Conservation (phyloP, 106 monocot genomes). For the Platanthera guangdongensis region DNA sequence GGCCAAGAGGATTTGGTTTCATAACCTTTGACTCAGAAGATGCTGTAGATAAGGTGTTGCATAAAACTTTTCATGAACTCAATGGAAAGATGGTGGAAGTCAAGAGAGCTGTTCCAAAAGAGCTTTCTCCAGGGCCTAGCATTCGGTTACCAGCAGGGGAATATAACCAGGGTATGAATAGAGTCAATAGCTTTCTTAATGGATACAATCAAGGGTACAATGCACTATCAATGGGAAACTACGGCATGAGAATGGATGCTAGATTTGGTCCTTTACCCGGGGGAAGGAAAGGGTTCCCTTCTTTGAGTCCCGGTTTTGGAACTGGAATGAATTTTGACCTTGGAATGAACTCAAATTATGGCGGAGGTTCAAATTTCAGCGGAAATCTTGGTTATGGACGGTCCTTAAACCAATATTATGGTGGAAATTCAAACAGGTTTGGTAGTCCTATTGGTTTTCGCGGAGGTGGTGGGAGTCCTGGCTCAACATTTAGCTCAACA, state of each 20-base stretch:
- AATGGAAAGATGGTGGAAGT: constrained; percentile 42
- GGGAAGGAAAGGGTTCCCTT: too few species aligned
- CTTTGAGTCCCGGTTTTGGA: too few species aligned
- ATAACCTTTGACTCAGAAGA: constrained; percentile 33
- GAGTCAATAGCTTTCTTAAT: constrained; percentile 37
- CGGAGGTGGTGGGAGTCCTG: too few species aligned
- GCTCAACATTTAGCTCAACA: too few species aligned
- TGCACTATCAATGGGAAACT: constrained; percentile 36
- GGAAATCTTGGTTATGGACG: too few species aligned
- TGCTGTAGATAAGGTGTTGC: constrained; percentile 25
- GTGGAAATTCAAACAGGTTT: too few species aligned
- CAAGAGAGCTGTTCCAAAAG: constrained; percentile 54
- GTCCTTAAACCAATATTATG: too few species aligned
- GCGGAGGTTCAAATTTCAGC: too few species aligned
- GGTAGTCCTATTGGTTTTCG: too few species aligned
- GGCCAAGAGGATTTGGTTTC: constrained; percentile 35
- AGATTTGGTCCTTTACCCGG: too few species aligned
- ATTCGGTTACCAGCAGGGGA: constrained; percentile 26
- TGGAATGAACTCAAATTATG: too few species aligned
- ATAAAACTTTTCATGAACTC: constrained; percentile 26
- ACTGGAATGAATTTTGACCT: too few species aligned
- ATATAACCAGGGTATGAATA: constrained; percentile 28
- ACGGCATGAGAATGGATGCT: constrained; percentile 52
- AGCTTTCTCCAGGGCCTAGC: constrained; percentile 38
- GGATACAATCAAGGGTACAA: constrained; percentile 38